Percentiles rank a stretch among this genome's conserved stretches.
Conservation (phyloP, 129 eudicot genomes). For the Apium graveolens region DNA sequence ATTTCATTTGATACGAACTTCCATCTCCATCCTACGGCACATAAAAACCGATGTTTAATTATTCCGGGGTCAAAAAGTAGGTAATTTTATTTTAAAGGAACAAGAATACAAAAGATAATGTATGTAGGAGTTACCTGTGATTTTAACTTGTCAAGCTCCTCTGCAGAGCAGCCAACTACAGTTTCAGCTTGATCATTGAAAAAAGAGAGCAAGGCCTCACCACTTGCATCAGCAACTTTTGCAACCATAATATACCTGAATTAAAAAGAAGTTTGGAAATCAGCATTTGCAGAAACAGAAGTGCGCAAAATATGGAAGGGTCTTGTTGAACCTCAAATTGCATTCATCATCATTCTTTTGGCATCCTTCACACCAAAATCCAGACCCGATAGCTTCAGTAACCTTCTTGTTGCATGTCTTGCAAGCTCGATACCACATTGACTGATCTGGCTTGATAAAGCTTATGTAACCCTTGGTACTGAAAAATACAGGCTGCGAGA, state of each 20-base stretch:
- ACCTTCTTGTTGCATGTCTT: conserved; percentile 91
- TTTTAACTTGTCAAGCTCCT: conserved; percentile 65
- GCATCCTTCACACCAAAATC: conserved; percentile 96
- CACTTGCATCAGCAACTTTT: conserved; percentile 72
- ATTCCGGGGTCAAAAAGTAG: not conserved
- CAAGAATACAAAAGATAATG: not conserved
- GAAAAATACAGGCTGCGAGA: conserved; percentile 66
- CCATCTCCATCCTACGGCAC: conserved; percentile 44
- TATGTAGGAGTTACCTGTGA: conserved; percentile 36
- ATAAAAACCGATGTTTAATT: not conserved
- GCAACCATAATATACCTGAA: conserved; percentile 66
- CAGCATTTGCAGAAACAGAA: not conserved
- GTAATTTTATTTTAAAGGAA: not conserved
- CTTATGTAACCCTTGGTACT: conserved; percentile 58
- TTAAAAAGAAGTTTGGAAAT: not conserved
- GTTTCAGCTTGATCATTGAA: conserved; percentile 83
- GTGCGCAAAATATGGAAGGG: not conserved
- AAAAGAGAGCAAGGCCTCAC: conserved; percentile 75
- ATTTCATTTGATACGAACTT: conserved; percentile 39
- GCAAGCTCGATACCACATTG: conserved; percentile 91
- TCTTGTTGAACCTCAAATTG: conserved; percentile 51
- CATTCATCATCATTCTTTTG: conserved; percentile 61
- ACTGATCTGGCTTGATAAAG: conserved; percentile 64
- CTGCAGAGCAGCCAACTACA: conserved; percentile 77
- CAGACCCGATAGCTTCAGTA: conserved; percentile 74